Percentiles rank a stretch among this genome's conserved stretches.
phyloP scores from a whole-genome alignment of 2,329 filamentous ascomycete genomes.

The Talaromyces sp. region DNA sequence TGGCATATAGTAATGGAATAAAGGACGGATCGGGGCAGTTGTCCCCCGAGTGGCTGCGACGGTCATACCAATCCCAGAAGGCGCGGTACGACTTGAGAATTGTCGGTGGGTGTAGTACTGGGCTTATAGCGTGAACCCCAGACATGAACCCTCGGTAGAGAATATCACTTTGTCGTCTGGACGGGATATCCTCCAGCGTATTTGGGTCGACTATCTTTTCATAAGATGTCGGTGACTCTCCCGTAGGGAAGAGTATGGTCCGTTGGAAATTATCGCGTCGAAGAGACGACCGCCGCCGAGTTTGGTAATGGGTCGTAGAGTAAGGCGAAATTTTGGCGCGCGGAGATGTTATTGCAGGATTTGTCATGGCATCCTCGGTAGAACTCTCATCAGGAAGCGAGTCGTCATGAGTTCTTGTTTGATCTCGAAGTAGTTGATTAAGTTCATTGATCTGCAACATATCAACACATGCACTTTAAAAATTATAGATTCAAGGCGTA shows the following conservation, averaged over 20 bases:
- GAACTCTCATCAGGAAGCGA: conserved; percentile 16
- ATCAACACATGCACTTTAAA: conserved; percentile 11
- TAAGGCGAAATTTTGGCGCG: neutral
- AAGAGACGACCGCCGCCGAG: conserved; percentile 13
- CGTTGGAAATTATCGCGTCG: conserved; percentile 28
- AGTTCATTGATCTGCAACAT: conserved; percentile 36
- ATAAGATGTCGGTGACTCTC: conserved; percentile 29
- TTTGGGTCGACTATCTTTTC: conserved; percentile 31
- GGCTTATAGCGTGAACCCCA: conserved; percentile 41
- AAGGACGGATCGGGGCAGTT: conserved; percentile 36
- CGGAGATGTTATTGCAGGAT: conserved; percentile 13
- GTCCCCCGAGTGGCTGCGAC: conserved; percentile 29
- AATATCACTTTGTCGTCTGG: conserved; percentile 41
- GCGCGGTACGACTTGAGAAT: conserved; percentile 35
- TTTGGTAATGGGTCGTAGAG: neutral
- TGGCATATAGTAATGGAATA: conserved; percentile 40
- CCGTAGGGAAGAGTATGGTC: conserved; percentile 31
- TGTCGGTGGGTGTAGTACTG: conserved; percentile 40
- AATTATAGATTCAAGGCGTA: conserved; percentile 10
- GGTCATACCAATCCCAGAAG: conserved; percentile 44
- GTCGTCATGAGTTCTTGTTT: conserved; percentile 31
- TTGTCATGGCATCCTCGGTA: conserved; percentile 17
- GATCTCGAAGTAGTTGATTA: conserved; percentile 38
- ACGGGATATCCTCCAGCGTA: conserved; percentile 38
- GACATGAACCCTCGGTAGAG: conserved; percentile 44